These are phyloP conservation scores for Fusarium phyllophilum DNA, from an alignment of 2,329 filamentous ascomycete genomes.

Conservation along the genomic window DNA sequence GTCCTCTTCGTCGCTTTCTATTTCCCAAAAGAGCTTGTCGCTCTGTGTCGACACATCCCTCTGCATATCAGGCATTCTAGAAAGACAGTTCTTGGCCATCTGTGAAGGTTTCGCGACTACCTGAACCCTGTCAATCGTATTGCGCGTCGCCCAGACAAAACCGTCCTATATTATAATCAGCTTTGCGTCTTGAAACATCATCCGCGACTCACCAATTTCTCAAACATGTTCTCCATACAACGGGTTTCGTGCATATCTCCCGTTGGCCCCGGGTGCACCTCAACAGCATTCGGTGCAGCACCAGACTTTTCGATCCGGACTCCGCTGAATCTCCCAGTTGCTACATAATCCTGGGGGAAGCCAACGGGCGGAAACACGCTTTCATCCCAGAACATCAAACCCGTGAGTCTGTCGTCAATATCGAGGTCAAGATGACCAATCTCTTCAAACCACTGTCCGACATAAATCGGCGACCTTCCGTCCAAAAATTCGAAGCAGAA, in stretches of 20 bases:
- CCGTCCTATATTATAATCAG: neutral
- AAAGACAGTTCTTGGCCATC: neutral
- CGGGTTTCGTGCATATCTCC: neutral
- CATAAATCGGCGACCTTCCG: neutral
- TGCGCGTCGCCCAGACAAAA: neutral
- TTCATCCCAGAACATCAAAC: neutral
- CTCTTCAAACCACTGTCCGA: constrained; percentile 11
- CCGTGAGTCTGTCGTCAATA: neutral
- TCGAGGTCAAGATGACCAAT: neutral
- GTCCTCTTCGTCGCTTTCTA: neutral
- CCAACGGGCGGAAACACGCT: neutral
- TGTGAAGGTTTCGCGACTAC: neutral
- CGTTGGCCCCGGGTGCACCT: neutral
- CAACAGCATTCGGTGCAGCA: neutral
- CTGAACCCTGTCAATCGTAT: neutral
- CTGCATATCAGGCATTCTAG: accelerated
- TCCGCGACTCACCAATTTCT: neutral
- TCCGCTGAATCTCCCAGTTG: neutral
- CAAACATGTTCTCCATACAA: neutral
- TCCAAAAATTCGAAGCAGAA: constrained; percentile 13
- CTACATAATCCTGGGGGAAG: neutral
- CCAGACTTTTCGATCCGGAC: neutral
- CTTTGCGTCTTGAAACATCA: too few species aligned
- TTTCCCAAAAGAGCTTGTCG: constrained; percentile 2
- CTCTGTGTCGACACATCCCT: neutral